A percentile compares a stretch with the other conserved stretches of the same genome.
phyloP scores from a whole-genome alignment of 768 basidiomycete genomes.

The Boletus sp. region DNA sequence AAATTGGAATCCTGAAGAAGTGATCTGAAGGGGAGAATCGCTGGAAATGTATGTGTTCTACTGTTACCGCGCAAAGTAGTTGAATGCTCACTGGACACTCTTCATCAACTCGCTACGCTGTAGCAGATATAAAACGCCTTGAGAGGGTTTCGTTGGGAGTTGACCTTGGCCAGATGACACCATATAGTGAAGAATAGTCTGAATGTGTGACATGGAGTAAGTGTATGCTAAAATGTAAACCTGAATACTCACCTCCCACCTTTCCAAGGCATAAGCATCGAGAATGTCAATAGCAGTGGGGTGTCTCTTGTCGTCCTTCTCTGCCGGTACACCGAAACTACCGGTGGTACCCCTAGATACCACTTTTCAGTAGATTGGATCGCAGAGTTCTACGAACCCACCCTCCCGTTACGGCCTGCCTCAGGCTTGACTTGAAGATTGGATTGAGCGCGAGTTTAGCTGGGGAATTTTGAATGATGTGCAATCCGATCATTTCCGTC shows the following conservation, averaged over 20 bases:
- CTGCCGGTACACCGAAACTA: slow-evolving; percentile 83
- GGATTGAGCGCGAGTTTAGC: slow-evolving; percentile 68
- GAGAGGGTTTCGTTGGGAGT: slow-evolving; percentile 70
- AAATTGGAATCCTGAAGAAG: slow-evolving; percentile 94
- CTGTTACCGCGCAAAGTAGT: background rate
- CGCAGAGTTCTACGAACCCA: slow-evolving; percentile 36
- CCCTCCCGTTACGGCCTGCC: slow-evolving; percentile 89
- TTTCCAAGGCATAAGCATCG: slow-evolving; percentile 79
- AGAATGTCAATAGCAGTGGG: slow-evolving; percentile 57
- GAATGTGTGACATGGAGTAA: background rate
- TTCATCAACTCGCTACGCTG: slow-evolving; percentile 87
- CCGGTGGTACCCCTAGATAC: slow-evolving; percentile 61
- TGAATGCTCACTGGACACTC: slow-evolving; percentile 51
- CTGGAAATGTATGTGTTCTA: slow-evolving; percentile 29
- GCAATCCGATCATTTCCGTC: slow-evolving; percentile 58
- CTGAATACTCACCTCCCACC: slow-evolving; percentile 75
- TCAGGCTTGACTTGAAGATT: slow-evolving; percentile 75
- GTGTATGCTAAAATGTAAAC: background rate
- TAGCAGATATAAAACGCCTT: slow-evolving; percentile 81
- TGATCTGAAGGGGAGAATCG: slow-evolving; percentile 71
- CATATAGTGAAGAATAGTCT: slow-evolving; percentile 99
- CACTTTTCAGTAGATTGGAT: slow-evolving; percentile 5
- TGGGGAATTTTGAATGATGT: slow-evolving; percentile 62
- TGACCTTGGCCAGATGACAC: slow-evolving; percentile 89
- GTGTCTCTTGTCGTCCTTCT: slow-evolving; percentile 58